These are phyloP conservation scores for Glebionis coronaria DNA, from an alignment of 129 eudicot genomes.

Conservation along the genomic window DNA sequence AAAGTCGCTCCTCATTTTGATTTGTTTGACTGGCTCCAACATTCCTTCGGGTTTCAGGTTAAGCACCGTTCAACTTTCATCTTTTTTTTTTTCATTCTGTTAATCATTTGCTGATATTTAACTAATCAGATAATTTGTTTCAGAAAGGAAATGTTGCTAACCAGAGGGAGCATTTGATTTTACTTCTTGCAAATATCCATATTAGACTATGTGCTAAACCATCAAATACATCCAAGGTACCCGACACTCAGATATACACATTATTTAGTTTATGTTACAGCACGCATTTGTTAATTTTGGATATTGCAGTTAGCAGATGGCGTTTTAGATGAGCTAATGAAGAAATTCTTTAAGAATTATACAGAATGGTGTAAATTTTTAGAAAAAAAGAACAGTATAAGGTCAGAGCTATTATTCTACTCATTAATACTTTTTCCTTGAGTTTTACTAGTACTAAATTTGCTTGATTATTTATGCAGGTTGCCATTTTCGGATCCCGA, in stretches of 20 bases:
- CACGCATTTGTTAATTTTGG: constrained; percentile 5
- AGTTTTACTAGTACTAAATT: not conserved
- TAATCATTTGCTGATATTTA: constrained; percentile 1
- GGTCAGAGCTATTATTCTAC: constrained; percentile 34
- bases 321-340: constrained; percentile 80
- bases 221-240: constrained; percentile 49
- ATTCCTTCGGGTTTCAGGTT: constrained; percentile 85
- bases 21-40: constrained; percentile 93
- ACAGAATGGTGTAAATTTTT: constrained; percentile 96
- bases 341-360: constrained; percentile 89
- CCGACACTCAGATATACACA: constrained; percentile 4
- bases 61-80: not conserved
- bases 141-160: constrained; percentile 92
- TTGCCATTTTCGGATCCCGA: constrained; percentile 77
- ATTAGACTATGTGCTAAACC: constrained; percentile 56
- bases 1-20: constrained; percentile 38
- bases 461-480: constrained; percentile 39
- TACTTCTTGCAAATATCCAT: constrained; percentile 83
- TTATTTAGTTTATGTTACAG: not conserved
- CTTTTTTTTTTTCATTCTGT: not conserved
- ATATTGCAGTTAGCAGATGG: constrained; percentile 68
- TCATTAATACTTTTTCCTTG: not conserved
- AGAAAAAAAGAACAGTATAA: constrained; percentile 64
- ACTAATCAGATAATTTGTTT: not conserved
- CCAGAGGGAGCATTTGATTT: constrained; percentile 93